phyloP scores from a whole-genome alignment of 2,329 filamentous ascomycete genomes.

The Fonsecaea erecta region DNA sequence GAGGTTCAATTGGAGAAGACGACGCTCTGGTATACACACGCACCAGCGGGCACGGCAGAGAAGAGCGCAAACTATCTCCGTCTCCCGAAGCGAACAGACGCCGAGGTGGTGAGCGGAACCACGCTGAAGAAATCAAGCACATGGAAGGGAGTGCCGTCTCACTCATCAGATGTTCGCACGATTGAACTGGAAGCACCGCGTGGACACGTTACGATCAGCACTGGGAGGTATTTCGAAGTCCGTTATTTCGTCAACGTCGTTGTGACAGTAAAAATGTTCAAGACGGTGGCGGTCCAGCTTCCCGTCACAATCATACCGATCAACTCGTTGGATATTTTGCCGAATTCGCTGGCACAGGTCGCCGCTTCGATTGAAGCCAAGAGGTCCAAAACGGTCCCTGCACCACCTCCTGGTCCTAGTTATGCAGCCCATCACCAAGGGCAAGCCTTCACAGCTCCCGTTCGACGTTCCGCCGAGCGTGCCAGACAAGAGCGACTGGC shows the following conservation, averaged over 20 bases:
- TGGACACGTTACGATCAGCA: conserved; percentile 36
- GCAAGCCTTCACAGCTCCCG: conserved; percentile 58
- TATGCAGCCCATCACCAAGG: conserved; percentile 47
- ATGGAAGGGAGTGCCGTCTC: conserved; percentile 52
- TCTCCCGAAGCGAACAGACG: conserved; percentile 58
- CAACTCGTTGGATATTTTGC: conserved; percentile 61
- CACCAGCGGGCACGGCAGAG: conserved; percentile 55
- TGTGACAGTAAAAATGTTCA: conserved; percentile 52
- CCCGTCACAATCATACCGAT: conserved; percentile 63
- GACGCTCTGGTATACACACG: conserved; percentile 41
- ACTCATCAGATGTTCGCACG: conserved; percentile 31
- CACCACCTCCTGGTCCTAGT: conserved; percentile 32
- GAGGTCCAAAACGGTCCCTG: conserved; percentile 40
- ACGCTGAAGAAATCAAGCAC: conserved; percentile 51
- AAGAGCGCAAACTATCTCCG: conserved; percentile 57
- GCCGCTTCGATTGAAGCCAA: conserved; percentile 61
- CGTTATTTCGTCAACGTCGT: conserved; percentile 60
- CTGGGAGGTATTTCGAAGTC: conserved; percentile 61
- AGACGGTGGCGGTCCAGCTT: conserved; percentile 58
- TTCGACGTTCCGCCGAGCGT: conserved; percentile 56
- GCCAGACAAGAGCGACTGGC: conserved; percentile 24
- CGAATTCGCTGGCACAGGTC: conserved; percentile 57
- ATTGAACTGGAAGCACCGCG: conserved; percentile 18
- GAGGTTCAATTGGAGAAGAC: conserved; percentile 57
- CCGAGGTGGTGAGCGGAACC: conserved; percentile 51